phyloP scores from a whole-genome alignment of 345 rosid genomes.

The Syzygium oleosum region DNA sequence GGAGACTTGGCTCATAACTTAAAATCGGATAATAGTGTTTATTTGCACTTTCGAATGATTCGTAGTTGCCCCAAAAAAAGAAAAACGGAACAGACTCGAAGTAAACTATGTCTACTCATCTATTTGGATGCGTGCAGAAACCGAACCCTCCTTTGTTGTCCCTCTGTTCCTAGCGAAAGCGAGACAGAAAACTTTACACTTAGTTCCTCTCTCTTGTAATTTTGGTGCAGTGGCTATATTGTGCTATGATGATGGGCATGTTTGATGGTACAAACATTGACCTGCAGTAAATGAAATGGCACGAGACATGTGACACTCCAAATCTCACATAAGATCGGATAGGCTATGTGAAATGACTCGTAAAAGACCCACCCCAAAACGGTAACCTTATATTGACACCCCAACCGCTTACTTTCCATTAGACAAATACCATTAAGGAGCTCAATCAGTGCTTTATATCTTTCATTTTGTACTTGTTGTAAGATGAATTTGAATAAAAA shows the following conservation, averaged over 20 bases:
- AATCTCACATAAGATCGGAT: background rate
- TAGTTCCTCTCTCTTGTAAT: background rate
- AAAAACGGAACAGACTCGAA: too few species aligned
- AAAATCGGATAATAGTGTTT: background rate
- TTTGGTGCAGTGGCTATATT: background rate
- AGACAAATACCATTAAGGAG: background rate
- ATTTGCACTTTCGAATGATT: background rate
- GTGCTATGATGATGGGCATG: background rate
- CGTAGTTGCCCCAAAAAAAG: background rate
- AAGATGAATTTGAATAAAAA: background rate
- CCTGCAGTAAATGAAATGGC: background rate
- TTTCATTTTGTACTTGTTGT: background rate
- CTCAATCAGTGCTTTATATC: background rate
- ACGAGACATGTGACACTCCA: background rate
- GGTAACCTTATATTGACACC: background rate
- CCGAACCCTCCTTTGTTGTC: background rate
- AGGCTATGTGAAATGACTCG: background rate
- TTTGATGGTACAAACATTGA: background rate
- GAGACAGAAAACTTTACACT: background rate
- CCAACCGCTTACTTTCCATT: background rate
- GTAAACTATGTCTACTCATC: background rate
- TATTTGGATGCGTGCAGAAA: background rate
- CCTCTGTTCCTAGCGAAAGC: background rate
- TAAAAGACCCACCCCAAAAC: background rate
- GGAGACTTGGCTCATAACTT: background rate